Evolutionary conservation across 2,329 filamentous ascomycete genomes (phyloP).

Genomic region (Pseudogymnoascus pannorum): DNA sequence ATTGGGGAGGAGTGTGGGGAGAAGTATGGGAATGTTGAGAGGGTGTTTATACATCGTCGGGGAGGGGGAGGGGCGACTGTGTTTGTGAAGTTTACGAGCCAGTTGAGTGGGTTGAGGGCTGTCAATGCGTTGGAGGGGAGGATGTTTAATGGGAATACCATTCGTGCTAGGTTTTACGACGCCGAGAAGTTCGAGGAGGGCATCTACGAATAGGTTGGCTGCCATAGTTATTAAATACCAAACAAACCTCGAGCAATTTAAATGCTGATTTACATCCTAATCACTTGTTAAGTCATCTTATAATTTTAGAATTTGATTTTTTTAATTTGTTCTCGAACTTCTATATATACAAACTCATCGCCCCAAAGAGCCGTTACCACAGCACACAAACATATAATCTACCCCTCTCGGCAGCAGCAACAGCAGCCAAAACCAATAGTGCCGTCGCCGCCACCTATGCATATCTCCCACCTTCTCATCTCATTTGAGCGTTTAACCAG

Average conservation of each 20-base stretch:
- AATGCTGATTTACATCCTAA: not conserved
- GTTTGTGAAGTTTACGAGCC: conserved; percentile 88
- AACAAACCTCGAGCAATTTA: not conserved
- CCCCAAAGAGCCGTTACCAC: not conserved
- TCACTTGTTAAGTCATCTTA: not conserved
- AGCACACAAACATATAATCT: not conserved
- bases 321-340: not conserved
- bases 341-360: not conserved
- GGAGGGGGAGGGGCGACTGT: conserved; percentile 53
- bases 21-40: conserved; percentile 80
- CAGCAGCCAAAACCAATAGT: not conserved
- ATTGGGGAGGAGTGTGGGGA: conserved; percentile 90
- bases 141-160: conserved; percentile 80
- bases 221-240: too few relatives aligned
- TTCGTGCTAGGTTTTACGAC: conserved; percentile 77
- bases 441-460: not conserved
- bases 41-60: conserved; percentile 64
- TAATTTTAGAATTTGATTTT: not conserved
- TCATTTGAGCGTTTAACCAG: not conserved
- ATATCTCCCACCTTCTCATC: not conserved
- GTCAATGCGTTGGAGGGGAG: conserved; percentile 85
- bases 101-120: conserved; percentile 76
- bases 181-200: conserved; percentile 73
- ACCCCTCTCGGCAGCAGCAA: not conserved
- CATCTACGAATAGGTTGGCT: conserved; percentile 34